Percentiles rank a stretch among this genome's conserved stretches.
Evolutionary conservation across 371 early-diverging fungal genomes (phyloP).

Genomic region (Mortierella sp.): DNA sequence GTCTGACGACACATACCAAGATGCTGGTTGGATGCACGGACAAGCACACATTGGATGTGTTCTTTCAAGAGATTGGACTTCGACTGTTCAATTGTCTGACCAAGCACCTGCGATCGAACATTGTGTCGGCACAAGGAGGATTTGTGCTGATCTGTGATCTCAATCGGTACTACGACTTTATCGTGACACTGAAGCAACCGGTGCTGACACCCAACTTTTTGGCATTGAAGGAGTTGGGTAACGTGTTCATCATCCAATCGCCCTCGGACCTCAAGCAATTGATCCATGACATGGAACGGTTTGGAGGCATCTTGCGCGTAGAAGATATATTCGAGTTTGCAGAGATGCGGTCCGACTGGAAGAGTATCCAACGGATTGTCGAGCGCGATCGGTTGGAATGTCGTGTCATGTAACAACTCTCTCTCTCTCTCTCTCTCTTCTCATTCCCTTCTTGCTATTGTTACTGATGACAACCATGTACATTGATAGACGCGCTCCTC

Average conservation of each 20-base stretch:
- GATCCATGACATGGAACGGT: constrained; percentile 87
- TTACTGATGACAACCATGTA: no score
- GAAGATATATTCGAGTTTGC: constrained; percentile 96
- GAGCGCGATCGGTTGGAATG: constrained; percentile 81
- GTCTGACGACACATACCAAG: constrained; percentile 80
- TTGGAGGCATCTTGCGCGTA: constrained; percentile 82
- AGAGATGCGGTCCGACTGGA: constrained; percentile 88
- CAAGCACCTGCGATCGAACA: constrained; percentile 54
- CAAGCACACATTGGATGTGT: constrained; percentile 88
- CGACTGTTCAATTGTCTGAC: constrained; percentile 91
- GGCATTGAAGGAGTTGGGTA: constrained; percentile 92
- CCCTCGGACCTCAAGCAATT: constrained; percentile 84
- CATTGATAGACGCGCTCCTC: no score
- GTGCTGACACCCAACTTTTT: constrained; percentile 81
- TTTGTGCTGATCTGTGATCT: constrained; percentile 80
- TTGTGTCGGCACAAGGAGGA: constrained; percentile 38
- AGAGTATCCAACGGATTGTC: constrained; percentile 83
- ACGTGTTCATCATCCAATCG: constrained; percentile 88
- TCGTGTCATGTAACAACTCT: constrained; percentile 69
- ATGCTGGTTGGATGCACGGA: constrained; percentile 83
- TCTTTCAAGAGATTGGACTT: constrained; percentile 87
- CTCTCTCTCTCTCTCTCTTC: no score
- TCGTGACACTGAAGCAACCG: constrained; percentile 70
- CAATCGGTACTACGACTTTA: constrained; percentile 81
- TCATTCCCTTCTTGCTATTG: no score